Evolutionary conservation across 1,284 basidiomycete genomes (phyloP), one percentile per base, ranked within the genome.

Genomic region (Papiliotrema nemorosa): DNA sequence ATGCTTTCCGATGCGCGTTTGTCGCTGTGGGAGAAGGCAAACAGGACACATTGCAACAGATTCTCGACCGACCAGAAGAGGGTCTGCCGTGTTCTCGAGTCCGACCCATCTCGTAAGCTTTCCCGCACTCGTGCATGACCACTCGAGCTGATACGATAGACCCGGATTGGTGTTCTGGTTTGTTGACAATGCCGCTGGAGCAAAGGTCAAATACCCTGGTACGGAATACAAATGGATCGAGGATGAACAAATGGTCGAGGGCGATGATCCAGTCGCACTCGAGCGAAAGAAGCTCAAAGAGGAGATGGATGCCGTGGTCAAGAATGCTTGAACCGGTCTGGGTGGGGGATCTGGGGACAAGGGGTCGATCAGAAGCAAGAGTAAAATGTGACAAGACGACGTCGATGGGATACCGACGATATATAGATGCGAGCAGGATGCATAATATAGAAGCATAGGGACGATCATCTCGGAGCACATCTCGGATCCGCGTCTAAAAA

Each of bases 101-200:
- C 41, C 82, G 81, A 53, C 91, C 88, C 1, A 82, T 78, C 5
- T 78, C 80, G 70, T 73, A 48, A 64, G 37, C 26, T 10, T 22
- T 18, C 25, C 22, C 33, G 29, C 16, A 34, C 29, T 20, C 18
- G 38, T 25, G 10, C 42, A 31, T 41, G 10, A 2, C 13, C 27
- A 18, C 40, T 24, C 14, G 33, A 26, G 10, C 31, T 44, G 26
- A 42, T 35, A 22, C 20, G 18, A 18, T 54, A 73, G 71, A 50
- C 90, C 90, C 13, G 93, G 93, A 21, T 84, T 86, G 54, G 79
- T 94, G 18, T 91, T 84, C 73, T 96, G 90, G 90, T 94, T 94
- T 73, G 83, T 87, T 33, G 90, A 93, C 73, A 83, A 89, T 49
- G 84, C 84, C 7, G 90, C 91, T 1, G 79, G 83, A 6, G 77